Base-by-base conservation (phyloP, 306 rosid species). In the Begonia peltatifolia region DNA sequence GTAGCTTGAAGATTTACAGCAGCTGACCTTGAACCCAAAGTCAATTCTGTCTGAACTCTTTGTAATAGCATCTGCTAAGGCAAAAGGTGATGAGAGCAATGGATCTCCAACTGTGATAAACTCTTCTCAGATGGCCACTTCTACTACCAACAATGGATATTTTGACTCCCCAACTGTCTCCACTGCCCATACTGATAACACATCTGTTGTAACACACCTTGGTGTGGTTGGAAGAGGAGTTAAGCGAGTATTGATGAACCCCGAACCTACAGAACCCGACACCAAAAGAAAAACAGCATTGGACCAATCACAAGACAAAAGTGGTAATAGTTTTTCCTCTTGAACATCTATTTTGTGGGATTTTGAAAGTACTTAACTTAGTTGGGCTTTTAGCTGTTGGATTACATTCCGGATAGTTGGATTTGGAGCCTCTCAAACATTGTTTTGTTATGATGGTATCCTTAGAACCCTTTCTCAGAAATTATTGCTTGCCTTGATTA, bases 211-310 rank as follows among this genome's bases (percentile, higher is more conserved):
- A 71, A 90, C 95, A 35, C 88, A 90, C 64, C 99, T 90, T 50
- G 99, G 99, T 2, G 88, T 90, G 59, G 92, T 90, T 6, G 99
- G 99, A 64, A 80, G 99, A 74, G 99, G 99, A 59, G 92, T 90
- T 44, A 90, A 86, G 78, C 82, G 99, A 56, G 71, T 78, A 20
- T 63, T 76, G 49, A 64, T 57, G 59, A 76, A 52, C 51, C 60
- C 85, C 3, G 69, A 66, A 62, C 52, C 56, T 1, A 56, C 73
- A n/a, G 88, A 83, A 58, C 71, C 78, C 42, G 68, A 62, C 74
- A 50, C 74, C 5, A 9, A 20, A 20, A 90, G 86, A 78, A 90
- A 83, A 76, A 85, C 76, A 17, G 71, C 83, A 14, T 13, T 67
- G 11, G 84, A 85, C 50, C 65, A 77, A 36, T 63, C 83, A 5